A percentile compares a stretch with the other conserved stretches of the same genome.
phyloP scores from a whole-genome alignment of 768 basidiomycete genomes.

The Boletus rubescentipes region DNA sequence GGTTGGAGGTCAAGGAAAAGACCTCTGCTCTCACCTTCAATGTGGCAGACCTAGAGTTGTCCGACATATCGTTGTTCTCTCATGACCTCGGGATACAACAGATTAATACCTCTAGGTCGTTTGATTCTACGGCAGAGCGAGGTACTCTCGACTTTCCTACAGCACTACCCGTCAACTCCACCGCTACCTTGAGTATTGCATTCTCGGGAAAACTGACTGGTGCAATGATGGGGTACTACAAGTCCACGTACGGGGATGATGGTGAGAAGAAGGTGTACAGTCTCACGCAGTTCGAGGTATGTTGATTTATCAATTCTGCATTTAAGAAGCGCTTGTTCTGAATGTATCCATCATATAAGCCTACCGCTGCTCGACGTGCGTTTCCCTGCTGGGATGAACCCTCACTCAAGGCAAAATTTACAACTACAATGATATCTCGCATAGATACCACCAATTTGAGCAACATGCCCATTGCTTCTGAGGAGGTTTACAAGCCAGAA shows the following conservation, averaged over 20 bases:
- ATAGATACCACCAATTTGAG: conserved; percentile 72
- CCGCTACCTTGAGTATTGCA: conserved; percentile 65
- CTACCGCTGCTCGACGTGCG: conserved; percentile 79
- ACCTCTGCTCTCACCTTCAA: conserved; percentile 69
- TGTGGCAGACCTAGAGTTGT: conserved; percentile 56
- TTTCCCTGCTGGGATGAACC: conserved; percentile 97
- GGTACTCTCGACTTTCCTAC: conserved; percentile 57
- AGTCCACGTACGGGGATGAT: conserved; percentile 59
- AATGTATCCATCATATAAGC: conserved; percentile 39
- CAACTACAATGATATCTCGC: conserved; percentile 77
- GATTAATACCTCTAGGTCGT: conserved; percentile 41
- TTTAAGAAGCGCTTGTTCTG: background rate
- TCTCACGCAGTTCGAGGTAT: conserved; percentile 87
- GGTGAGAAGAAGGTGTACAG: conserved; percentile 67
- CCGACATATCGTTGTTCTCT: conserved; percentile 54
- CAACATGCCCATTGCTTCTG: conserved; percentile 82
- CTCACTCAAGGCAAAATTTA: conserved; percentile 79
- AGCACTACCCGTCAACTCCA: conserved; percentile 62
- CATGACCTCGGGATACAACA: conserved; percentile 52
- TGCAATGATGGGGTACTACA: conserved; percentile 84
- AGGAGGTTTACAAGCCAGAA: conserved; percentile 44
- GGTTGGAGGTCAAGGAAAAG: conserved; percentile 61
- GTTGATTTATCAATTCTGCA: conserved; percentile 3
- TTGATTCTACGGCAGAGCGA: conserved; percentile 67
- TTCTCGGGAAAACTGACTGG: conserved; percentile 70